These are phyloP conservation scores for Aspergillus pseudonomiae DNA, from an alignment of 2,329 filamentous ascomycete species.

Conservation along the genomic window DNA sequence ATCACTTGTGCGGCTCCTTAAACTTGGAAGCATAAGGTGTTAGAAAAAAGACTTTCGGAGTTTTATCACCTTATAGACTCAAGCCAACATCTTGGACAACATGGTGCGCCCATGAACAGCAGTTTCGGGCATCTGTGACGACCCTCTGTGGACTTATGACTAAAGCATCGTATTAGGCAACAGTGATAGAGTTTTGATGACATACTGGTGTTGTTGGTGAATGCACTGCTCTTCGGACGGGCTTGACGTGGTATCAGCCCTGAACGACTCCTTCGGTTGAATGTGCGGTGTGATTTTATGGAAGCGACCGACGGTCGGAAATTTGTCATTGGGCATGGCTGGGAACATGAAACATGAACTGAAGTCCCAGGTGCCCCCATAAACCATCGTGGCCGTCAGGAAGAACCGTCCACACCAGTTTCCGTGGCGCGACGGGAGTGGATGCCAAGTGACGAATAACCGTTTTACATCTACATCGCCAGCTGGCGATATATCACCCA, in stretches of 20 bases:
- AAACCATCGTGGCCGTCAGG: neutral
- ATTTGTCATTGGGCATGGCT: neutral
- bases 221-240: neutral
- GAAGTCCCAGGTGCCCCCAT: neutral
- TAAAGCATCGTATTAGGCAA: neutral
- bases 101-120: neutral
- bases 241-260: neutral
- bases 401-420: neutral
- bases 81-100: neutral
- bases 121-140: neutral
- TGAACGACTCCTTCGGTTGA: neutral
- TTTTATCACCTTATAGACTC: neutral
- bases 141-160: neutral
- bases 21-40: neutral
- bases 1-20: neutral
- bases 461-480: slow-evolving; percentile 1
- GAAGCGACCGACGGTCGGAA: too few relatives aligned
- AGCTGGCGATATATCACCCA: slow-evolving; percentile 3
- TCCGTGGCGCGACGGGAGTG: slow-evolving; percentile 7
- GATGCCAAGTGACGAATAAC: slow-evolving; percentile 1
- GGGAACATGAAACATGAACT: neutral
- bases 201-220: neutral
- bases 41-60: neutral
- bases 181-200: neutral
- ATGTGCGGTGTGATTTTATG: neutral